Evolutionary conservation across 768 basidiomycete genomes (phyloP), one percentile per base, ranked within the genome.

Genomic region (Mycena galericulata): DNA sequence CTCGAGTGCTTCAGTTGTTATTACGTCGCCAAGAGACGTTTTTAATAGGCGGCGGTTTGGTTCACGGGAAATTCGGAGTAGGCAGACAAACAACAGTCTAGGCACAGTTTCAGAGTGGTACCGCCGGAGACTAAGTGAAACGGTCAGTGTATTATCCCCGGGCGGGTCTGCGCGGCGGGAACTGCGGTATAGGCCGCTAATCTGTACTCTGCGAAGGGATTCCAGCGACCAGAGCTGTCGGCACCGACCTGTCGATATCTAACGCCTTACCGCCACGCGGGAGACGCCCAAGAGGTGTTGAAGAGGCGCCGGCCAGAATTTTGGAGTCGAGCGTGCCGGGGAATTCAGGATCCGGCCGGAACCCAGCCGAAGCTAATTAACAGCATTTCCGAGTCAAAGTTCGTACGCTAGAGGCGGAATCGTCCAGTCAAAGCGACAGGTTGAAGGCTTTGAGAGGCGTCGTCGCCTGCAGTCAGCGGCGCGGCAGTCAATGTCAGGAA

Each of bases 321-420:
- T 17, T 22, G 22, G 10, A 55, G 38, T 54, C 20, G 27, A 30
- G 41, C n/a, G 49, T 51, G 17, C 17, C 27, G 14, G 30, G 51
- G 36, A 10, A 20, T 18, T 22, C 53, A 22, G 45, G 58, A 61
- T 67, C 65, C 53, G 56, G 47, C 61, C 55, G 61, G 46, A 32
- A 26, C 49, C 43, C 49, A 46, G 30, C 38, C 15, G 58, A 47
- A 20, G 56, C 38, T 26, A 45, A 55, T 45, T 4, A 32, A 40
- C 56, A 46, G 67, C 49, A 63, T 59, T 51, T 8, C 40, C 17
- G 55, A 58, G 61, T 58, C 59, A 51, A 62, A 38, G 46, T 58
- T 68, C 46, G 47, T 56, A 43, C 30, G 22, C 41, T 10, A 53
- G 32, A 43, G 40, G 36, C 9, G 34, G 17, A 54, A 41, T 2